Evolutionary conservation across 257 asterid genomes (phyloP).

Genomic region (Anisodus acutangulus): DNA sequence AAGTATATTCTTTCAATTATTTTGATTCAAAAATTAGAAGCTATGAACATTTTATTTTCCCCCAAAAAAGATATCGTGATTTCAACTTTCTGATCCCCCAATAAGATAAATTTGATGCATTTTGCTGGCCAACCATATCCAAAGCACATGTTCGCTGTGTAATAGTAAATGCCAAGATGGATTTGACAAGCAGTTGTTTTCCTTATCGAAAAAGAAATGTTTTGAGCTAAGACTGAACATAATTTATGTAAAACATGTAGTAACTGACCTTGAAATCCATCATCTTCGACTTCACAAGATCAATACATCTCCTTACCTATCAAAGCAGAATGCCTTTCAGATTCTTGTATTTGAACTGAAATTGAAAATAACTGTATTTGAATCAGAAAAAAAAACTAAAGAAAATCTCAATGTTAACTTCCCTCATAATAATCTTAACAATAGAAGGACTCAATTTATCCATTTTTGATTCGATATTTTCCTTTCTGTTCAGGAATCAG

Average conservation of each 20-base stretch:
- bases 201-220: not conserved
- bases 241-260: not conserved
- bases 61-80: not conserved
- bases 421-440: not conserved
- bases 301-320: constrained; percentile 65
- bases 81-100: constrained; percentile 21
- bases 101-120: not conserved
- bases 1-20: constrained; percentile 1
- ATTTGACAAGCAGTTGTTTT: not conserved
- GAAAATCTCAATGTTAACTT: not conserved
- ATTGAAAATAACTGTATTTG: not conserved
- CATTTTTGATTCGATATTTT: not conserved
- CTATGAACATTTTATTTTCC: not conserved
- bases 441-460: not conserved
- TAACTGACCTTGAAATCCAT: constrained; percentile 57
- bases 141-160: constrained; percentile 6
- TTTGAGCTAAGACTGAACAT: constrained; percentile 26
- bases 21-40: constrained; percentile 10
- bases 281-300: constrained; percentile 58
- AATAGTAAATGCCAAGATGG: not conserved
- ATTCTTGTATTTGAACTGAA: constrained; percentile 19
- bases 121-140: not conserved
- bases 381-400: not conserved
- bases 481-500: not conserved
- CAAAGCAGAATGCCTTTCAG: constrained; percentile 25